Evolutionary conservation across 345 rosid species (phyloP), one percentile per base, ranked within the genome.

Genomic region (Litchi chinensis): DNA sequence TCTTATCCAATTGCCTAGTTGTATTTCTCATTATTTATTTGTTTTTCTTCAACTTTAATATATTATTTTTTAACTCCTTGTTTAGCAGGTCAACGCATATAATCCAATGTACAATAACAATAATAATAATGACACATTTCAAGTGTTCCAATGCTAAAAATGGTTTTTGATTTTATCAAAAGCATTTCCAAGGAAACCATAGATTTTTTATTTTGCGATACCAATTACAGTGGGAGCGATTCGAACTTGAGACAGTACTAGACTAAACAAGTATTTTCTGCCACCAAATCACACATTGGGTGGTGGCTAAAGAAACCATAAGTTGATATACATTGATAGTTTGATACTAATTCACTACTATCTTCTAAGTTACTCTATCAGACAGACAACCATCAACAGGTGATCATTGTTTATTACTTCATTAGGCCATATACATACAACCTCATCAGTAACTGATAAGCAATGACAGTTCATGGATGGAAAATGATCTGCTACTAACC

Each of bases 401-500:
- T 52, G 18, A 3, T 52, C 18, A 52, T 52, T 52, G 57, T 52
- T 52, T 52, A 10, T 10, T 2, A 10, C 44, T 52, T 52, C 57
- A 10, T 0, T 52, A 52, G 57, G 44, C 44, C 8, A 41, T 41
- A 41, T 41, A 41, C 7, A 5, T 32, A 41, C 44, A 41, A 41
- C 15, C 13, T 13, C 65, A 21, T 8, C 65, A 8, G 12, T 15
- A 21, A 60, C 65, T 8, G 65, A 32, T 65, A 26, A 65, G 19
- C 26, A 65, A 28, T 28, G 68, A 65, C 40, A 22, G 8, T 9
- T 62, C 3, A 21, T 24, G 39, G 26, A 65, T 21, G 22, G 41
- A 65, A 65, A 65, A 65, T 28, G 68, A 65, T 11, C 4, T 9
- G 28, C 41, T 65, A 65, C 68, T 65, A 10, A 65, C 68, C 68